Percentiles rank a stretch among this genome's conserved stretches.
phyloP scores from a whole-genome alignment of 306 rosid genomes.

The Prunus fruticosa region DNA sequence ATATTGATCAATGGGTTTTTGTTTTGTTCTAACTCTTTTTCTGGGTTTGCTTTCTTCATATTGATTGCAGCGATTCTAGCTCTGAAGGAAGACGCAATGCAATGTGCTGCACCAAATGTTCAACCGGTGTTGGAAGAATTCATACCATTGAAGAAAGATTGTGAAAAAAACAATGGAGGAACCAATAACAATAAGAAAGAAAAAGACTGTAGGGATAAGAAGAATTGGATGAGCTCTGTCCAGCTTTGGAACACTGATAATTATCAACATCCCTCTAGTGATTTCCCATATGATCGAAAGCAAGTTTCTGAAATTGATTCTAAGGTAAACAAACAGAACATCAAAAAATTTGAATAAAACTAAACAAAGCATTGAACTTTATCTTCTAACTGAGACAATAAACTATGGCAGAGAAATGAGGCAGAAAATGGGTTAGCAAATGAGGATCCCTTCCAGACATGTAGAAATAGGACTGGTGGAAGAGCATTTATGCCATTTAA shows the following conservation, averaged over 20 bases:
- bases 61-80: slow-evolving; percentile 53
- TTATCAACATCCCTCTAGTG: slow-evolving; percentile 4
- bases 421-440: slow-evolving; percentile 34
- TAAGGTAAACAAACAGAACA: slow-evolving; percentile 47
- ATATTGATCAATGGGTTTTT: slow-evolving; percentile 19
- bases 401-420: slow-evolving; percentile 48
- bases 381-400: background rate
- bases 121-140: slow-evolving; percentile 78
- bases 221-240: slow-evolving; percentile 96
- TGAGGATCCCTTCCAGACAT: slow-evolving; percentile 49
- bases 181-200: slow-evolving; percentile 22
- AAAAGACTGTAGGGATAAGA: slow-evolving; percentile 74
- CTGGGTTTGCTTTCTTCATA: background rate
- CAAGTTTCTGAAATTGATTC: slow-evolving; percentile 39
- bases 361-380: slow-evolving; percentile 1
- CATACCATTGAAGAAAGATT: slow-evolving; percentile 67
- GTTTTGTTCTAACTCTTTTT: background rate
- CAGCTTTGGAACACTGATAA: slow-evolving; percentile 77
- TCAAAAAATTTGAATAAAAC: background rate
- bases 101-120: slow-evolving; percentile 39
- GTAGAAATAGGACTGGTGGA: slow-evolving; percentile 46
- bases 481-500: slow-evolving; percentile 58
- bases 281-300: slow-evolving; percentile 30
- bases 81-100: slow-evolving; percentile 54
- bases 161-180: slow-evolving; percentile 35